Base-by-base conservation (phyloP, 2,329 filamentous ascomycete genomes). In the Pseudogymnoascus sp. region DNA sequence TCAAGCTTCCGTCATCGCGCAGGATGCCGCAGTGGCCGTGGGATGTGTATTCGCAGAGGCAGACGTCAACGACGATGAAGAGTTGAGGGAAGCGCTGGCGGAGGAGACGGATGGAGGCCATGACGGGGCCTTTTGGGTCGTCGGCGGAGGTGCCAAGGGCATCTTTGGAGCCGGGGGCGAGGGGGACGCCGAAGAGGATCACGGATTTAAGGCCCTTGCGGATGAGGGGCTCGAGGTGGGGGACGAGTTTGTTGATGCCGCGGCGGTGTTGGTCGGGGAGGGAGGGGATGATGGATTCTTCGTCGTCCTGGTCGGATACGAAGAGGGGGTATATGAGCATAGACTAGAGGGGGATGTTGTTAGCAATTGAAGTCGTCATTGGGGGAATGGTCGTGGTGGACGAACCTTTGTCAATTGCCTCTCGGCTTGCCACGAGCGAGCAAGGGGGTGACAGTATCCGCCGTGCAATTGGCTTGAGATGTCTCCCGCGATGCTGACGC, bases 271-370 rank as follows among this genome's bases (percentile, higher is more conserved):
- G 93, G 74, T 92, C 91, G 1, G 95, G 95, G 3, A 99, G 84
- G 19, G 93, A 96, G 61, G 93, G 88, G 64, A 99, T 96, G 14
- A 89, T 82, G 13, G 88, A 89, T 79, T 97, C 90, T 78, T 97
- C 93, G 72, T 97, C 91, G 37, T 93, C 90, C 72, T 90, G 86
- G 76, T 99, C 95, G 71, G 95, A 96, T 68, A 99, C 86, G 80
- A 99, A 99, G 68, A 99, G 83, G 11, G 95, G 95, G 78, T 96
- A 97, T 72, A 99, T 97, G 72, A 99, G 88, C 95, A 97, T 97
- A 38, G 93, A 95, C 91, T 96, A 71, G 2, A 16, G 38, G 11
- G 16, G 13, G 13, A 33, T 33, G 35, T 26, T 38, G 53, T 60
- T 62, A 8, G 38, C 37, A 40, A 38, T 61, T 61, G 37, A 35